Conservation (phyloP, 345 rosid species). For the Camelina sativa region DNA sequence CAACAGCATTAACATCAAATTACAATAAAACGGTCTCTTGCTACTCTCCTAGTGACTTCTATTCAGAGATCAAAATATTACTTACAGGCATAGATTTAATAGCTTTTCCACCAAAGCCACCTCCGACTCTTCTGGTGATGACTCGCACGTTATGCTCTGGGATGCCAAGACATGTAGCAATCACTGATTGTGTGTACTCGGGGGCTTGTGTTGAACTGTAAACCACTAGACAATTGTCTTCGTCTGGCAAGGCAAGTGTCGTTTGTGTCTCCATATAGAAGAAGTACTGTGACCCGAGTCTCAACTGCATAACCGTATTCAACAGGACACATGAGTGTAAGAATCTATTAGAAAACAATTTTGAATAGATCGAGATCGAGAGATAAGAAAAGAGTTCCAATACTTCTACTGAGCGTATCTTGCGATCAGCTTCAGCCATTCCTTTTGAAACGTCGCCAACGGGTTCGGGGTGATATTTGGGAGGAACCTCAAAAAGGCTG, state of each 20-base stretch:
- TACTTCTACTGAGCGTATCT: slow-evolving; percentile 76
- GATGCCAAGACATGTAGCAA: slow-evolving; percentile 80
- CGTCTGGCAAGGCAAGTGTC: slow-evolving; percentile 96
- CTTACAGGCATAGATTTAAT: slow-evolving; percentile 73
- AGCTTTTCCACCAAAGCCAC: slow-evolving; percentile 95
- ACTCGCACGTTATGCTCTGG: slow-evolving; percentile 83
- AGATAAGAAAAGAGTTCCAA: slow-evolving; percentile 14
- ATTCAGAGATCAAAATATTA: slow-evolving; percentile 25
- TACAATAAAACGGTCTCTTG: slow-evolving; percentile 8
- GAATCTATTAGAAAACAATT: neutral
- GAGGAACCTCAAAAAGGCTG: slow-evolving; percentile 72
- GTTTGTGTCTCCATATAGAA: slow-evolving; percentile 90
- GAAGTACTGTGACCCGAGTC: slow-evolving; percentile 85
- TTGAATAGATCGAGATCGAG: slow-evolving; percentile 12
- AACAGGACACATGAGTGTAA: slow-evolving; percentile 15
- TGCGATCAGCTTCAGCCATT: slow-evolving; percentile 80
- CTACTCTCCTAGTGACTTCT: slow-evolving; percentile 4
- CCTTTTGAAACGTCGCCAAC: slow-evolving; percentile 77
- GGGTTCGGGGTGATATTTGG: slow-evolving; percentile 53
- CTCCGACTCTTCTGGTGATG: slow-evolving; percentile 87
- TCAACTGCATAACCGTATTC: slow-evolving; percentile 50
- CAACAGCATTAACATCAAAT: slow-evolving; percentile 7
- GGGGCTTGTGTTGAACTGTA: slow-evolving; percentile 78
- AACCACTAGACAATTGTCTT: slow-evolving; percentile 73
- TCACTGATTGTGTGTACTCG: slow-evolving; percentile 53